phyloP scores from a whole-genome alignment of 805 yeast species.

The Candida oleophila region DNA sequence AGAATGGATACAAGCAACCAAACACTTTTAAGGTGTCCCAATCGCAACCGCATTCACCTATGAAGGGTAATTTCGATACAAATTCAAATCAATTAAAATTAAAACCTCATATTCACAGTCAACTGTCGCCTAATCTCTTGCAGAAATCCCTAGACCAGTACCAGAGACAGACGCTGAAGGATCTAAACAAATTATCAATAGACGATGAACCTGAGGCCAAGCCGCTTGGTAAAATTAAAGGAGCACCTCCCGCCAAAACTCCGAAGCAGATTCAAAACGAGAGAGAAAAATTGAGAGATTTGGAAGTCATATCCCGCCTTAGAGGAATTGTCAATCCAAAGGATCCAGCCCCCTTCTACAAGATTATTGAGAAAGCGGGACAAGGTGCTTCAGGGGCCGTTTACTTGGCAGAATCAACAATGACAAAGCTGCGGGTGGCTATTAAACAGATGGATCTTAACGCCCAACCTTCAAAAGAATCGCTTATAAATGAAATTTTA shows the following conservation, averaged over 20 bases:
- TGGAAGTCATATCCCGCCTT: conserved; percentile 79
- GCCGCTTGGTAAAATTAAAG: conserved; percentile 4
- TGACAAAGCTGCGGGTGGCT: conserved; percentile 73
- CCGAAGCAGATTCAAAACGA: conserved; percentile 42
- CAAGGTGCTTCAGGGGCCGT: conserved; percentile 99
- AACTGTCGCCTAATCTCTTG: conserved; percentile 11
- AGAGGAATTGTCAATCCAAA: conserved; percentile 75
- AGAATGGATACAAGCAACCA: neutral
- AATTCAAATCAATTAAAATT: neutral
- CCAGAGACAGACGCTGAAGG: conserved; percentile 3
- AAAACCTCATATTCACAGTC: neutral
- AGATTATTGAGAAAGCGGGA: conserved; percentile 84
- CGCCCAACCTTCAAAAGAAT: conserved; percentile 89
- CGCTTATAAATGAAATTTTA: conserved; percentile 89
- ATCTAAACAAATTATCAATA: conserved; percentile 5
- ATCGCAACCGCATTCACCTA: conserved; percentile 25
- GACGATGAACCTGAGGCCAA: neutral
- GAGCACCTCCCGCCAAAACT: conserved; percentile 20
- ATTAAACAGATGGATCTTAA: conserved; percentile 93
- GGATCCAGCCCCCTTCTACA: conserved; percentile 84
- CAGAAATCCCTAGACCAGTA: conserved; percentile 5
- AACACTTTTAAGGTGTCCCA: conserved; percentile 11
- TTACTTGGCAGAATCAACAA: conserved; percentile 71
- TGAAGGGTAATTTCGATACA: conserved; percentile 8
- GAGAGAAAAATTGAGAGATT: conserved; percentile 64